Base-by-base conservation (phyloP, 2,329 filamentous ascomycete genomes). In the Trichoderma pleuroti region DNA sequence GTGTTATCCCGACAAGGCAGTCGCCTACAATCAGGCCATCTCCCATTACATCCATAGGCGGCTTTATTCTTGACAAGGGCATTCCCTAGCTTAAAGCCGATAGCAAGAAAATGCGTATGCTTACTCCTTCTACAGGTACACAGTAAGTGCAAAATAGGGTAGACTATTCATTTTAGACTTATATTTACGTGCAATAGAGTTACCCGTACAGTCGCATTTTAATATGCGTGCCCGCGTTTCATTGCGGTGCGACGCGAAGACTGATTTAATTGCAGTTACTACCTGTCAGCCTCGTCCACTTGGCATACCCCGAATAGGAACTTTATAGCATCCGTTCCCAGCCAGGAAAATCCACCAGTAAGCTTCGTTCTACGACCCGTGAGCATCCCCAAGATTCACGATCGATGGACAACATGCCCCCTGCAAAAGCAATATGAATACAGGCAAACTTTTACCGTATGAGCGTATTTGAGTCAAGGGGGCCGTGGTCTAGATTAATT, bases 261-360 rank as follows among this genome's bases (percentile, higher is more conserved):
- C 28, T 32, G 30, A 21, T 42, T 59, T 24, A 39, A 59, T 42
- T 67, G 18, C 52, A 59, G 52, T 26, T 34, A n/a, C 52, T 30
- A 56, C 64, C 52, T 56, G 64, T 67, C 52, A 67, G 64, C 52
- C 64, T 67, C 24, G 36, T 24, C 3, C 11, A 11, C 34, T 57
- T 42, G 24, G 63, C 63, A 28, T 11, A 32, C 64, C 64, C 52
- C 16, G 64, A 59, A 59, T 18, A 46, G 64, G 64, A 46, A 67
- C 28, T 26, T 42, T 32, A 18, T 11, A 32, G 9, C 34, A 57
- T 12, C 12, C 9, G 21, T 32, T 24, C 8, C 32, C 7, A 59
- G 9, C 1, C 12, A n/a, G 30, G 28, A 59, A 68, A 68, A 59
- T 68, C 64, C 64, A 68, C 64, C 64, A 68, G 64, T 59, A 32